A percentile compares a stretch with the other conserved stretches of the same genome.
These are phyloP conservation scores for Paramecium octaurelia DNA, from an alignment of 73 alveolate species.

Conservation along the genomic window DNA sequence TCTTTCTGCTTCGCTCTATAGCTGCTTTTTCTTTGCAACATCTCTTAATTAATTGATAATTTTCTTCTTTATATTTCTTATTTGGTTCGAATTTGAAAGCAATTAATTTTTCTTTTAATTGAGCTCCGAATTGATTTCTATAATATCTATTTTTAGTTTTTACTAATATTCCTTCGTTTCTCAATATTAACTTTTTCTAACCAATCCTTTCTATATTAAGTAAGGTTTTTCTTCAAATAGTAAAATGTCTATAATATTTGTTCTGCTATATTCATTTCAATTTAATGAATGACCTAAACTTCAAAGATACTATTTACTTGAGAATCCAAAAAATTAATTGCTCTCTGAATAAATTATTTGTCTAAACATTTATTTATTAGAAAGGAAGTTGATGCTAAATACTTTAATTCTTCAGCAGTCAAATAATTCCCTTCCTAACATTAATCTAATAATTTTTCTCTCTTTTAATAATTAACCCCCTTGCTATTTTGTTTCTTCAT, in stretches of 20 bases:
- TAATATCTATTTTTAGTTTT: background rate
- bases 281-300: background rate
- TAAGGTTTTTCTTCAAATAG: background rate
- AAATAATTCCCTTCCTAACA: background rate
- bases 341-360: background rate
- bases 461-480: background rate
- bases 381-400: conserved; percentile 35
- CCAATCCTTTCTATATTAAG: background rate
- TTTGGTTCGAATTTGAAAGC: background rate
- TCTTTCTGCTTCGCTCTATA: background rate
- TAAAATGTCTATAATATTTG: background rate
- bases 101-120: background rate
- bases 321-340: conserved; percentile 8
- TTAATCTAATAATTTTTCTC: background rate
- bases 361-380: conserved; percentile 17
- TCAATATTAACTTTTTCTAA: background rate
- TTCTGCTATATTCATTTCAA: conserved; percentile 31
- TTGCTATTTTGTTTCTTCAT: background rate
- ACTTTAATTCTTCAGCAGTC: conserved; percentile 35
- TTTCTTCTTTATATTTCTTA: background rate
- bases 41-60: background rate
- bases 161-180: background rate
- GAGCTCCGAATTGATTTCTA: background rate
- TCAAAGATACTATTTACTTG: background rate
- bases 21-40: background rate